Evolutionary conservation across 2,329 filamentous ascomycete genomes (phyloP), one percentile per base, ranked within the genome.

Genomic region (Fusarium piperis): DNA sequence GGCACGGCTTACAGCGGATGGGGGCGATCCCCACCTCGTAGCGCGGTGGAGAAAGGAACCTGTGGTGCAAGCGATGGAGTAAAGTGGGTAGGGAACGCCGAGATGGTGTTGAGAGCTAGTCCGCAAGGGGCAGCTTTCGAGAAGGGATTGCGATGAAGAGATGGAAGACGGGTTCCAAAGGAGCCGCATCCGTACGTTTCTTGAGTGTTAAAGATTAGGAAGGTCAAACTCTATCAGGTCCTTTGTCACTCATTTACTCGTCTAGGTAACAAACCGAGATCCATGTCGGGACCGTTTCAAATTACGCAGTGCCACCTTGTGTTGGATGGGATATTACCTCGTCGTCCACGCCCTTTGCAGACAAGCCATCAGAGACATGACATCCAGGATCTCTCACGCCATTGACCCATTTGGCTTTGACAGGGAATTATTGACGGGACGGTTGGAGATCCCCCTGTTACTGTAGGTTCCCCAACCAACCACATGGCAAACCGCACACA

Each of bases 1-100:
- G 23, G 18, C 16, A 33, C 65, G 68, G 68, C 64, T 70, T 68
- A 48, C 65, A 44, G 51, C 68, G 68, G 68, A 62, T 62, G 64
- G 44, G 46, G n/a, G 18, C 9, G 33, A 26, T 36, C 62, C 28
- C 64, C 60, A 64, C 67, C 16, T 41, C 33, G 36, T 38, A 56
- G 55, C 48, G 46, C 33, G 33, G 60, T 53, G 64, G 64, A 33
- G 44, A 39, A 48, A 28, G 32, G 30, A 52, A 60, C 62, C 20
- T 46, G 35, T 44, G 38, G 26, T 36, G 38, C 51, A 61, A 39
- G 61, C 28, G 4, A 58, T 41, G 57, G 36, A 55, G 28, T 55
- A 55, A 56, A 33, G 23, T 18, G 38, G 35, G 20, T 36, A 36
- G 59, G 46, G 46, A 36, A 23, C 46, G 46, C 59, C 26, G 58